Evolutionary conservation across 2,329 filamentous ascomycete genomes (phyloP), one percentile per base, ranked within the genome.

Genomic region (Pseudogymnoascus sp.): DNA sequence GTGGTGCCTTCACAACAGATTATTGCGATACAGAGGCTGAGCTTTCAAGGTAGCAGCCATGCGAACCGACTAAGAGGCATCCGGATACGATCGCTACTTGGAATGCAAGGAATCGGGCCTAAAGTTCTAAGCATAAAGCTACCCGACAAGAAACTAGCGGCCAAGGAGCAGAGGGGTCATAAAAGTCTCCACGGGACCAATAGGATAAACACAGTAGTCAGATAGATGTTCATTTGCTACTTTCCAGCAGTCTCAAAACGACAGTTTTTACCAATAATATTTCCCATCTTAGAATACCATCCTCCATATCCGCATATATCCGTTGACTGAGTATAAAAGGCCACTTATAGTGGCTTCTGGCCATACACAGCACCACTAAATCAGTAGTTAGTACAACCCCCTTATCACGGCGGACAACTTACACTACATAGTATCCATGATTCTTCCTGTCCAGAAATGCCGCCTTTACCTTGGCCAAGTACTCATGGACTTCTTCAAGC

Each of bases 361-460:
- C 50, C 50, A 15, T 57, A 57, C 9, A 57, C 50, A 15, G 9
- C 28, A 13, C 50, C 50, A 57, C 50, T 57, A 19, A 33, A 13
- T 33, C 5, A 3, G 8, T 1, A 7, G 50, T 57, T 57, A 33
- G n/a, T 19, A 7, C 13, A 4, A 4, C 17, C 7, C 2, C 47
- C 1, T 57, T 19, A 19, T 50, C 23, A 11, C 7, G 26, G 9
- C 10, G 50, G 26, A 57, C n/a, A 33, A 57, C 50, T 19, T 57
- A 57, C 50, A 57, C 9, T 6, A 57, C 59, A 44, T 61, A 61
- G 26, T 61, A 44, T 31, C 59, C 59, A 19, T 61, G 59, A 61
- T 42, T 61, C 59, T 61, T 61, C 59, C 9, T 61, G 31, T 61
- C 59, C 7, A 38, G 17, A 19, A 61, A 31, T 61, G 33, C 59